These are phyloP conservation scores for Wallacemonas sp. DNA, from an alignment of 208 protist species.

Conservation along the genomic window DNA sequence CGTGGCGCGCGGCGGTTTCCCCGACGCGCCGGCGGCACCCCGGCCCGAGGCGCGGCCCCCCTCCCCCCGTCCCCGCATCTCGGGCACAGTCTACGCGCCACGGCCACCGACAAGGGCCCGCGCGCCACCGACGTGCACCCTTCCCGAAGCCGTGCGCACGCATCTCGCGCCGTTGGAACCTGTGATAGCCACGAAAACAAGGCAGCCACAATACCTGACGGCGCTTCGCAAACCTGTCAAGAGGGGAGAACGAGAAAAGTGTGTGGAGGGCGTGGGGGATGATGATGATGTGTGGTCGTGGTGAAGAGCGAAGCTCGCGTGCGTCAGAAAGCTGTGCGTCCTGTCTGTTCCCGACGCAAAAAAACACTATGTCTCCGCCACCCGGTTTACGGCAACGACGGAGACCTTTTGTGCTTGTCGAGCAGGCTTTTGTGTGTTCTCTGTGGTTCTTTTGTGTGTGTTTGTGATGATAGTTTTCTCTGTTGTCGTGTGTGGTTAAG, in stretches of 20 bases:
- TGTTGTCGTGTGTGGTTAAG: too few species aligned
- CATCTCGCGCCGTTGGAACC: constrained; percentile 1
- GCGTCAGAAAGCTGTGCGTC: too few species aligned
- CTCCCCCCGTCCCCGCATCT: neutral
- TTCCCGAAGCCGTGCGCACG: neutral
- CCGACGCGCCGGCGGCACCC: neutral
- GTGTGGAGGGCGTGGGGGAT: neutral
- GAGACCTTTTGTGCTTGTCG: too few species aligned
- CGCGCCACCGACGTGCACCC: constrained; percentile 12
- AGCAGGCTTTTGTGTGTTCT: too few species aligned
- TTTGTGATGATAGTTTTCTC: too few species aligned
- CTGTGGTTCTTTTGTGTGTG: too few species aligned
- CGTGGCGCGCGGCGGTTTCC: neutral
- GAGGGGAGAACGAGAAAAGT: constrained; percentile 3
- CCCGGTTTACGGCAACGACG: too few species aligned
- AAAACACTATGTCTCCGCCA: too few species aligned
- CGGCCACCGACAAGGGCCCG: neutral
- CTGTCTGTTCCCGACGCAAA: too few species aligned
- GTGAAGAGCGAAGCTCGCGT: too few species aligned
- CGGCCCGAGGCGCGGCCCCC: neutral
- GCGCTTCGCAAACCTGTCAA: neutral
- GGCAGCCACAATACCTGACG: constrained; percentile 8
- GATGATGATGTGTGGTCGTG: too few species aligned
- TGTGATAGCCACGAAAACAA: neutral
- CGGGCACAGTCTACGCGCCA: constrained; percentile 2